These are phyloP conservation scores for Exophiala bonariae DNA, from an alignment of 2,329 filamentous ascomycete genomes.

Conservation along the genomic window DNA sequence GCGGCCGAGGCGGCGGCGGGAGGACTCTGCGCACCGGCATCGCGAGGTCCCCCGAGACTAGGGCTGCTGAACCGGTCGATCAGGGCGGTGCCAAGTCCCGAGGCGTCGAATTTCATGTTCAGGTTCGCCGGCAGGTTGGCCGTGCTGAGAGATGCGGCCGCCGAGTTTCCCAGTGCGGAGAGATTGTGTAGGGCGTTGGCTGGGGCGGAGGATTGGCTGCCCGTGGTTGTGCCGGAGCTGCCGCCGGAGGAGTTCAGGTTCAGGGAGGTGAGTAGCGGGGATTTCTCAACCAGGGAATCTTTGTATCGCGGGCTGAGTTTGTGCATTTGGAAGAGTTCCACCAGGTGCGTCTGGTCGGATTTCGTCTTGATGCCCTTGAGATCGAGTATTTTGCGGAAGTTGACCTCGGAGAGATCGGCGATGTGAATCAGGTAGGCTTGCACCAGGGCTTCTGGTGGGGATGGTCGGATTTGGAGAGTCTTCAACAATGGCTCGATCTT, in stretches of 20 bases:
- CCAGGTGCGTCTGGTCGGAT: slow-evolving; percentile 74
- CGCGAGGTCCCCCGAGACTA: slow-evolving; percentile 65
- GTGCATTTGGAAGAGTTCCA: slow-evolving; percentile 91
- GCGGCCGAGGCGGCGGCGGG: slow-evolving; percentile 22
- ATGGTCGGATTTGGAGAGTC: slow-evolving; percentile 89
- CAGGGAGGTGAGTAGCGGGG: slow-evolving; percentile 69
- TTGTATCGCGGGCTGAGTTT: slow-evolving; percentile 66
- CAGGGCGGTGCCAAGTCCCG: slow-evolving; percentile 80
- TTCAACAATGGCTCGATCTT: slow-evolving; percentile 92
- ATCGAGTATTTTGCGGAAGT: slow-evolving; percentile 95
- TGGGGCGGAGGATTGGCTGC: slow-evolving; percentile 32
- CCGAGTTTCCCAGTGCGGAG: slow-evolving; percentile 45
- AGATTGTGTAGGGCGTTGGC: slow-evolving; percentile 47
- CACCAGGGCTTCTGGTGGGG: slow-evolving; percentile 88
- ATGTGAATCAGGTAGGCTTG: slow-evolving; percentile 98
- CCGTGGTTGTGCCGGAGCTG: slow-evolving; percentile 35
- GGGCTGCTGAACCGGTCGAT: slow-evolving; percentile 69
- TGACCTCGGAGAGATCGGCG: slow-evolving; percentile 85
- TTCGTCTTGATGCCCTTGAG: slow-evolving; percentile 85
- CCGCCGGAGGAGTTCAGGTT: slow-evolving; percentile 45
- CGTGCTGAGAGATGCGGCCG: slow-evolving; percentile 43
- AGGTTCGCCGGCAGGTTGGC: slow-evolving; percentile 44
- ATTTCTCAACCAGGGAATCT: slow-evolving; percentile 65
- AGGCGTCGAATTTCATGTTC: slow-evolving; percentile 72
- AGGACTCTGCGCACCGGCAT: slow-evolving; percentile 35